Conservation (phyloP, 805 yeast genomes). For the Spathaspora hagerdaliae region DNA sequence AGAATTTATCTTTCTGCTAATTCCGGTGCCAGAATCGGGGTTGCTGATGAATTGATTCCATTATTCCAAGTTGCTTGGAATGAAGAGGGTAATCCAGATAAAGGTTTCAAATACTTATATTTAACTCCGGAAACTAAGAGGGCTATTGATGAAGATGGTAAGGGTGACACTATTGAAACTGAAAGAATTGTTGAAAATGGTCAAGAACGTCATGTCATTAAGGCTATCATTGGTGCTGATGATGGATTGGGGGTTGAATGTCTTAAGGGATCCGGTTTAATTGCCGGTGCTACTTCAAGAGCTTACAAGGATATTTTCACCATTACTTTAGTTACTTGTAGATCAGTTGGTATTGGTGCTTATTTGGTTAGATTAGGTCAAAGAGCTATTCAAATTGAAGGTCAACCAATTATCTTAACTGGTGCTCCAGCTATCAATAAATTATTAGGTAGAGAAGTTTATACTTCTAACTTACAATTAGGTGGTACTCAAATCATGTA, state of each 20-base stretch:
- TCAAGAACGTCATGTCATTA: conserved; percentile 75
- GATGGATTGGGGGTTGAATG: conserved; percentile 99
- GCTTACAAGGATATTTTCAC: conserved; percentile 98
- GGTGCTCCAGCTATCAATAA: conserved; percentile 99
- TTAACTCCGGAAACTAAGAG: conserved; percentile 64
- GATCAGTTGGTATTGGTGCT: conserved; percentile 99
- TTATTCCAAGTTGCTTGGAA: conserved; percentile 91
- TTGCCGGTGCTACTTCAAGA: conserved; percentile 97
- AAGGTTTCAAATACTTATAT: conserved; percentile 90
- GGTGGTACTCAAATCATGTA: conserved; percentile 99
- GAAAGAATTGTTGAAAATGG: conserved; percentile 83
- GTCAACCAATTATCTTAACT: conserved; percentile 96
- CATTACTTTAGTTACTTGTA: conserved; percentile 96
- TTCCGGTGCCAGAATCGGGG: conserved; percentile 98
- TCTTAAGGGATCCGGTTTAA: conserved; percentile 95
- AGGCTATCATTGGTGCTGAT: conserved; percentile 85
- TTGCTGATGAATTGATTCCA: conserved; percentile 94
- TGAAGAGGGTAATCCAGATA: conserved; percentile 64
- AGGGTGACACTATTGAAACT: conserved; percentile 60
- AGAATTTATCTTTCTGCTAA: conserved; percentile 94
- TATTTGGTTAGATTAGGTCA: conserved; percentile 97
- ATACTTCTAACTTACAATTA: conserved; percentile 91
- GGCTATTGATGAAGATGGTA: conserved; percentile 55
- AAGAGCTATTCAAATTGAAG: conserved; percentile 97
- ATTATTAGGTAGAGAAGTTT: conserved; percentile 93